phyloP scores from a whole-genome alignment of 2,329 filamentous ascomycete species.

The Botrytis galanthina region DNA sequence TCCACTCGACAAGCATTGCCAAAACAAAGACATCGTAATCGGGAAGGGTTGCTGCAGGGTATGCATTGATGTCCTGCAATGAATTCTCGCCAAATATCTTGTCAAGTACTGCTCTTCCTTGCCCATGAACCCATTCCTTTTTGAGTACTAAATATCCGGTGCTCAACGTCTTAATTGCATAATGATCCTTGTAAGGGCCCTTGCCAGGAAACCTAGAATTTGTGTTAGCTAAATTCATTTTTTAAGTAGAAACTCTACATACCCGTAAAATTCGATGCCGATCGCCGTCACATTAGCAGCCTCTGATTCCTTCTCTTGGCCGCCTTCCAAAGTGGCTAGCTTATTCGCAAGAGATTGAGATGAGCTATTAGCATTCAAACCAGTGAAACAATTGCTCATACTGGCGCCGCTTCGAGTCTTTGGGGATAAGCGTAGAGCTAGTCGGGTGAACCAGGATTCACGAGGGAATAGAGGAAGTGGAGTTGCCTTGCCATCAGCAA shows the following conservation, averaged over 20 bases:
- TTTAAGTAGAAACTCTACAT: neutral
- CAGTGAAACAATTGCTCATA: neutral
- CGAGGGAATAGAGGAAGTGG: neutral
- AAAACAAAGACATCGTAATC: fast-evolving
- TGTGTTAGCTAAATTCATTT: neutral
- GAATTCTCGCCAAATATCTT: neutral
- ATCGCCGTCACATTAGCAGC: no score
- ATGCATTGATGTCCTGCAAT: neutral
- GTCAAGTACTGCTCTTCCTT: neutral
- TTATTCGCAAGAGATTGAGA: neutral
- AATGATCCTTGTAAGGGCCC: neutral
- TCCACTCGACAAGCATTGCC: neutral
- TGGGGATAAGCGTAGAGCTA: neutral
- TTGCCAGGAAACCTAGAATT: no score
- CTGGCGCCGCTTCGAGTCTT: fast-evolving
- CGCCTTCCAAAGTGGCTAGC: fast-evolving
- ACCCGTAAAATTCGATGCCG: neutral
- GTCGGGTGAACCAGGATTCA: neutral
- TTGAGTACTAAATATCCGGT: fast-evolving
- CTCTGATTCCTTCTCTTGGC: neutral
- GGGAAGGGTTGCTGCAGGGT: neutral
- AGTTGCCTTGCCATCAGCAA: neutral
- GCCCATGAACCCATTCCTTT: neutral
- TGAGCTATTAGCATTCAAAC: neutral
- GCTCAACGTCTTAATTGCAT: neutral